Percentiles rank a stretch among this genome's conserved stretches.
phyloP scores from a whole-genome alignment of 129 eudicot species.

The Apium graveolens region DNA sequence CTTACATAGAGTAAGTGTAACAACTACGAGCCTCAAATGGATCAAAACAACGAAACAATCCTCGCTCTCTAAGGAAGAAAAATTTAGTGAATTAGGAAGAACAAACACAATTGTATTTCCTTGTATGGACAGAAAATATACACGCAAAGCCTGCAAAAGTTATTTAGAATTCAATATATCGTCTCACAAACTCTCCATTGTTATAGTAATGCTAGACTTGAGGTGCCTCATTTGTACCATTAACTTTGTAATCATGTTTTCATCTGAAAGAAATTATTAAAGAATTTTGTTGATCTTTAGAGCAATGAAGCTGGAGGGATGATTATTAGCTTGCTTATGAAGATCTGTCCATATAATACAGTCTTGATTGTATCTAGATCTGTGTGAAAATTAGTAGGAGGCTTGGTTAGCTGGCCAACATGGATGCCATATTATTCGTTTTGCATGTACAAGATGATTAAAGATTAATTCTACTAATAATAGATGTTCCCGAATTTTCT shows the following conservation, averaged over 20 bases:
- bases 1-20: neutral
- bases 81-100: neutral
- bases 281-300: neutral
- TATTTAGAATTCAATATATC: neutral
- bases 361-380: too few relatives aligned
- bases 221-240: slow-evolving; percentile 7
- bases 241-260: neutral
- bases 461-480: too few relatives aligned
- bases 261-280: neutral
- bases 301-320: neutral
- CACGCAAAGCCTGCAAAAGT: neutral
- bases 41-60: neutral
- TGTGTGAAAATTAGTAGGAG: too few relatives aligned
- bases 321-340: too few relatives aligned
- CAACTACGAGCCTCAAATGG: neutral
- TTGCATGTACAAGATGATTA: too few relatives aligned
- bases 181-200: neutral
- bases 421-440: too few relatives aligned
- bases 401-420: too few relatives aligned
- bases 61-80: neutral
- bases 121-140: neutral
- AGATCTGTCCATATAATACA: too few relatives aligned
- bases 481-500: too few relatives aligned
- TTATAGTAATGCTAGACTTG: neutral
- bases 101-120: slow-evolving; percentile 3